Base-by-base conservation (phyloP, 805 yeast species). In the Blastobotrys terrestris region DNA sequence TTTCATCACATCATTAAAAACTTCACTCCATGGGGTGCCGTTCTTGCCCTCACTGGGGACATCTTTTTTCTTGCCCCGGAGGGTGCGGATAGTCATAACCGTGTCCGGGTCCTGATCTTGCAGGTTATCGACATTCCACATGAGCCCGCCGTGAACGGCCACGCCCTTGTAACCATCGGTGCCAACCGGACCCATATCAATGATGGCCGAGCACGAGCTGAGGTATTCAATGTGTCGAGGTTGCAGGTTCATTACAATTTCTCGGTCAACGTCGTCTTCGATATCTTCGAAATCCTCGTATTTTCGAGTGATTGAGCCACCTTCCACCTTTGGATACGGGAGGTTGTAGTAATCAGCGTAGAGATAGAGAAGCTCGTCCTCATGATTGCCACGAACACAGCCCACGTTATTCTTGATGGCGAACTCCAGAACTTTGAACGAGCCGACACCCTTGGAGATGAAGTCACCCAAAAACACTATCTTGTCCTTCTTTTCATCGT, bases 321-420 rank as follows among this genome's bases (percentile, higher is more conserved):
- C n/a, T 52, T 31, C 2, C 59, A 54, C 7, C 57, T 57, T 11
- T 14, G 68, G 69, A 6, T 44, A 47, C 2, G 58, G 55, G 31
- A 81, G 67, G 21, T 78, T 77, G 66, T 81, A 90, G 60, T 72
- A 76, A 54, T 69, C 79, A 20, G 84, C 80, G 63, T 88, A 88
- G 61, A 83, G 71, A 51, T 81, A 76, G 58, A 91, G 63, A 8
- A 85, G 77, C 55, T 81, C 83, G 55, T 84, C 75, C 67, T 91
- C 98, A 67, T 92, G 97, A 71, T 91, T 91, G 0, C 98, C 97
- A 54, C 94, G 71, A 2, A 91, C 80, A 64, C 96, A 90, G 51
- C 79, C 81, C 14, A 87, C 77, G 14, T 78, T 71, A 58, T 81
- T 64, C 19, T 79, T 71, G 35, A 83, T 73, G 16, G 87, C 83